These are phyloP conservation scores for Ustilago loliicola DNA, from an alignment of 1,284 basidiomycete genomes.

Conservation along the genomic window DNA sequence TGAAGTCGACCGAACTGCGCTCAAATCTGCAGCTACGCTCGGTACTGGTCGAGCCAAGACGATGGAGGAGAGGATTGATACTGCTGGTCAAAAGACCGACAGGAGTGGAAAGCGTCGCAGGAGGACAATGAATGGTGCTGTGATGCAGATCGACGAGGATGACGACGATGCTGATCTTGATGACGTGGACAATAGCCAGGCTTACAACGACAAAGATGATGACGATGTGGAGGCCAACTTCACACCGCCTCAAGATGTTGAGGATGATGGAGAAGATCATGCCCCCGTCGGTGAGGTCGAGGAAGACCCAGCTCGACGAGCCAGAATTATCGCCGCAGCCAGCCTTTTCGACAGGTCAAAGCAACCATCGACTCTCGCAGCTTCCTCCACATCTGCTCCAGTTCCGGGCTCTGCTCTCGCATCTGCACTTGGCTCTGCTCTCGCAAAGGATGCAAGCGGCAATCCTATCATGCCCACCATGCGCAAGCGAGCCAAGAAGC, in stretches of 20 bases:
- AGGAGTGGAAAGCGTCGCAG: slow-evolving; percentile 24
- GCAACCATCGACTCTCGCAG: slow-evolving; percentile 9
- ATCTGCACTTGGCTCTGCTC: slow-evolving; percentile 60
- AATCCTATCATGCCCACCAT: slow-evolving; percentile 50
- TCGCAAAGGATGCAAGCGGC: slow-evolving; percentile 62
- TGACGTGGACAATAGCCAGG: slow-evolving; percentile 6
- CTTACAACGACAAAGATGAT: slow-evolving; percentile 18
- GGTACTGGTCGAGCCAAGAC: slow-evolving; percentile 63
- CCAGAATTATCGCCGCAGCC: slow-evolving; percentile 50
- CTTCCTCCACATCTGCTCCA: slow-evolving; percentile 14
- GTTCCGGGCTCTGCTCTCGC: slow-evolving; percentile 34
- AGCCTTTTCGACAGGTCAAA: slow-evolving; percentile 48
- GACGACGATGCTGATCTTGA: slow-evolving; percentile 58
- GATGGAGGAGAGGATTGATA: slow-evolving; percentile 60
- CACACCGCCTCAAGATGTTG: slow-evolving; percentile 38
- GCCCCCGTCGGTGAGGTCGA: slow-evolving; percentile 47
- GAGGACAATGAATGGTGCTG: slow-evolving; percentile 45
- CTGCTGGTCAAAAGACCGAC: slow-evolving; percentile 43
- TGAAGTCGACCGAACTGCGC: slow-evolving; percentile 63
- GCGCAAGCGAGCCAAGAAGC: slow-evolving; percentile 57
- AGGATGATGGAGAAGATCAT: slow-evolving; percentile 42
- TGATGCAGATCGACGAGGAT: slow-evolving; percentile 58
- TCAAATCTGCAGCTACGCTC: slow-evolving; percentile 65
- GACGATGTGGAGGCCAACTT: slow-evolving; percentile 32
- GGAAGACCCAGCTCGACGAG: slow-evolving; percentile 48